Conservation (phyloP, 1,284 basidiomycete species). For the Phaffia rhodozyma region DNA sequence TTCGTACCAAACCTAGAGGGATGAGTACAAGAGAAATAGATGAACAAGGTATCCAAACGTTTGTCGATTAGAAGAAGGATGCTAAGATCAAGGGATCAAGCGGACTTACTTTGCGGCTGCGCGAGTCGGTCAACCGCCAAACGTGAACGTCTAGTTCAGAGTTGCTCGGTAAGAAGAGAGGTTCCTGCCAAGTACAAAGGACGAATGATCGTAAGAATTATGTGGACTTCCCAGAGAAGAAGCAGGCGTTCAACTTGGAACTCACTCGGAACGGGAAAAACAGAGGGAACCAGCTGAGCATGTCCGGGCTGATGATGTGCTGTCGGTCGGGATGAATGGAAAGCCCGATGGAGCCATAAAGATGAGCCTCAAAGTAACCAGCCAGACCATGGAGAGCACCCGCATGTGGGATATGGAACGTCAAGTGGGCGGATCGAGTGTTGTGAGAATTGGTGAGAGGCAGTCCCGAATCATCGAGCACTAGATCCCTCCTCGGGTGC, state of each 20-base stretch:
- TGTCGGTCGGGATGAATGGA: constrained; percentile 88
- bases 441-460: constrained; percentile 83
- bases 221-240: too few species aligned
- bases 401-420: constrained; percentile 88
- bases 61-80: too few species aligned
- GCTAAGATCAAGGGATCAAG: too few species aligned
- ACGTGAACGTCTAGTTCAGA: constrained; percentile 86
- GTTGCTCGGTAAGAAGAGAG: constrained; percentile 81
- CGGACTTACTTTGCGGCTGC: constrained; percentile 33
- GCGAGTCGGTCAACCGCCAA: constrained; percentile 80
- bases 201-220: neutral
- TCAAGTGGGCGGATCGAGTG: constrained; percentile 60
- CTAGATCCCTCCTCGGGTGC: constrained; percentile 70
- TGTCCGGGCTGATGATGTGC: constrained; percentile 72
- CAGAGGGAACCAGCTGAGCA: constrained; percentile 98
- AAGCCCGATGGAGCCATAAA: constrained; percentile 77
- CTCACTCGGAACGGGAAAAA: constrained; percentile 83
- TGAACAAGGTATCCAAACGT: neutral
- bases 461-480: constrained; percentile 57
- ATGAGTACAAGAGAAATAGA: neutral
- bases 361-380: constrained; percentile 91
- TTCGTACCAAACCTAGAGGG: constrained; percentile 85
- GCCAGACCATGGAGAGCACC: constrained; percentile 93
- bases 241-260: neutral
- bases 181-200: constrained; percentile 46